phyloP scores from a whole-genome alignment of 2,329 filamentous ascomycete genomes.

The Ophiostoma perfectum region DNA sequence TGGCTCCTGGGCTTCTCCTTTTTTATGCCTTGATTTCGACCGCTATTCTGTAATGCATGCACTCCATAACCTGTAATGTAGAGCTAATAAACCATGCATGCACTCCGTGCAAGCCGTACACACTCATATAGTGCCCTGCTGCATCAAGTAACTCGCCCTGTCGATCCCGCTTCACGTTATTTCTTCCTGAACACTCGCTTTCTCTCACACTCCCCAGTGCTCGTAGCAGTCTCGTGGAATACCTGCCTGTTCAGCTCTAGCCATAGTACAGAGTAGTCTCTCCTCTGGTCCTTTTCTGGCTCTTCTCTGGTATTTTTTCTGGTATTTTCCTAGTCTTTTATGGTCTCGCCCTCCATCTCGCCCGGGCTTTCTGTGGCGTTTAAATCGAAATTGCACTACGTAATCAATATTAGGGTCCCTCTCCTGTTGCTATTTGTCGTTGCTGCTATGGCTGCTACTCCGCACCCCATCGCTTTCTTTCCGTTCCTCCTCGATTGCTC shows the following conservation, averaged over 20 bases:
- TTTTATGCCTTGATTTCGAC: neutral
- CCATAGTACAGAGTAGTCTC: neutral
- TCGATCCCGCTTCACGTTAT: neutral
- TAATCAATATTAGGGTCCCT: neutral
- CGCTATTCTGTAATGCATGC: neutral
- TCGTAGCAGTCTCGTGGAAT: neutral
- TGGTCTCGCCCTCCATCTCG: too few relatives aligned
- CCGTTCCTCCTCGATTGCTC: too few relatives aligned
- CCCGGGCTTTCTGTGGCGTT: neutral
- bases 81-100: neutral
- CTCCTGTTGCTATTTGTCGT: too few relatives aligned
- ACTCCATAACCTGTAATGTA: neutral
- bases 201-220: neutral
- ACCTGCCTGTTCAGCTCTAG: neutral
- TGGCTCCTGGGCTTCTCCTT: neutral
- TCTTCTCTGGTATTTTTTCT: too few relatives aligned
- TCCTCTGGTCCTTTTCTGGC: neutral
- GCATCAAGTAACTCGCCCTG: neutral
- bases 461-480: too few relatives aligned
- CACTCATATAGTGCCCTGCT: neutral
- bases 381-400: constrained; percentile 2
- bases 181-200: neutral
- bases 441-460: too few relatives aligned
- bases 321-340: too few relatives aligned
- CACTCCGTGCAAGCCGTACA: neutral